Base-by-base conservation (phyloP, 306 rosid genomes). In the Cyclanthera cordifolia region DNA sequence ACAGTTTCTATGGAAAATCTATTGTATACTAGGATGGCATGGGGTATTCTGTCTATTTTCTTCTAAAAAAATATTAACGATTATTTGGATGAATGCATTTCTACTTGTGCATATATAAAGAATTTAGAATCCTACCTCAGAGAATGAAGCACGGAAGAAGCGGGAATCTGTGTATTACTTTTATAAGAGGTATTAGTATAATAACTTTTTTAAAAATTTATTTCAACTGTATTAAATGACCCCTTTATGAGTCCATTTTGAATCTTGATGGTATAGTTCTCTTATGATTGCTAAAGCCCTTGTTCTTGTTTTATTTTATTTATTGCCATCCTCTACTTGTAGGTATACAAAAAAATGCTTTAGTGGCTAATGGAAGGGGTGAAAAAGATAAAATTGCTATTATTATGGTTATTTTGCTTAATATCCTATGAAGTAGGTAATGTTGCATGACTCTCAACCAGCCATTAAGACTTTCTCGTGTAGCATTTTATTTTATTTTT, bases 331-430 rank as follows among this genome's bases (percentile, higher is more conserved):
- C 57, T 60, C 59, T 32, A 49, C 23, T 48, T 27, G n/a, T 56
- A 93, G 99, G 90, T 74, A 76, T 80, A 67, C 82, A 91, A 70
- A 87, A 86, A 85, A 83, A 86, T 54, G 68, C 95, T 66, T 90
- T 96, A 41, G 46, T 90, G 71, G 83, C 99, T 65, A 83, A 79
- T 71, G 91, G 85, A 74, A 64, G 75, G 71, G 88, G 87, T 57
- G 91, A 95, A 73, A 89, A 86, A 82, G 99, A 90, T 69, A 93
- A 95, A 30, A 76, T 87, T 65, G 94, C 88, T 41, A 27, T 59
- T 59, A 32, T 34, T 32, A n/a, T 59, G 16, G 4, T 34, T 32
- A 45, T 45, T 45, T 20, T 15, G 11, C 6, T 47, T 32, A 59
- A n/a, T 58, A 8, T 30, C 24, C 24, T 32, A 32, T 58, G 10